Evolutionary conservation across 768 basidiomycete genomes (phyloP).

Genomic region (Coprinellus micaceus): DNA sequence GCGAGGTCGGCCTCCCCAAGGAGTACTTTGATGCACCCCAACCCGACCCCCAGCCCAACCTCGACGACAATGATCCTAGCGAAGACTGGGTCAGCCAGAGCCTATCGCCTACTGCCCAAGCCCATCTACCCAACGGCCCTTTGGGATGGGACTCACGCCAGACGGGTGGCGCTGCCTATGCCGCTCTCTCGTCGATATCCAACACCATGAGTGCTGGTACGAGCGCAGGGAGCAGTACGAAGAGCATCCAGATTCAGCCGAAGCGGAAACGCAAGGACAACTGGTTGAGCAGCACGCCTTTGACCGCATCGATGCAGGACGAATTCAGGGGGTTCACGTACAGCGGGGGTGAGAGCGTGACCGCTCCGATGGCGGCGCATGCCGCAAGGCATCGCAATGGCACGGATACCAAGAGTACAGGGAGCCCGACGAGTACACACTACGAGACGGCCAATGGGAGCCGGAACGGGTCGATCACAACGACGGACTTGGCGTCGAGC

Average conservation of each 20-base stretch:
- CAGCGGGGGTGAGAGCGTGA: slow-evolving; percentile 68
- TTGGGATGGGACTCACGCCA: slow-evolving; percentile 52
- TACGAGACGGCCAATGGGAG: slow-evolving; percentile 1
- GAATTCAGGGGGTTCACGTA: slow-evolving; percentile 96
- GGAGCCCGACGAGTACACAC: not conserved
- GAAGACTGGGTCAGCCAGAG: slow-evolving; percentile 59
- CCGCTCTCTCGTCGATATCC: slow-evolving; percentile 1
- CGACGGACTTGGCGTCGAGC: slow-evolving; percentile 1
- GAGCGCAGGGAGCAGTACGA: slow-evolving; percentile 6
- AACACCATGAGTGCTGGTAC: not conserved
- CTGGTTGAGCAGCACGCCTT: slow-evolving; percentile 54
- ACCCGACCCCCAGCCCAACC: slow-evolving; percentile 24
- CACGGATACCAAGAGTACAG: slow-evolving; percentile 24
- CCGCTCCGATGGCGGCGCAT: slow-evolving; percentile 34
- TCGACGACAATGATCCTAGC: slow-evolving; percentile 59
- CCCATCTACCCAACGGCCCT: slow-evolving; percentile 73
- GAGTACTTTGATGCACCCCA: slow-evolving; percentile 33
- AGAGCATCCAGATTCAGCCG: slow-evolving; percentile 51
- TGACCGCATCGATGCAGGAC: slow-evolving; percentile 92
- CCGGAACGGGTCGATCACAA: not conserved
- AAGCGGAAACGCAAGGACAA: slow-evolving; percentile 35
- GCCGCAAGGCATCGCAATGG: slow-evolving; percentile 22
- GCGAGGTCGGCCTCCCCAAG: slow-evolving; percentile 33
- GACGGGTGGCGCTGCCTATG: slow-evolving; percentile 4
- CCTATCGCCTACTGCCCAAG: slow-evolving; percentile 19